Evolutionary conservation across 371 early-diverging fungal species (phyloP).

Genomic region (Mucor racemosus): DNA sequence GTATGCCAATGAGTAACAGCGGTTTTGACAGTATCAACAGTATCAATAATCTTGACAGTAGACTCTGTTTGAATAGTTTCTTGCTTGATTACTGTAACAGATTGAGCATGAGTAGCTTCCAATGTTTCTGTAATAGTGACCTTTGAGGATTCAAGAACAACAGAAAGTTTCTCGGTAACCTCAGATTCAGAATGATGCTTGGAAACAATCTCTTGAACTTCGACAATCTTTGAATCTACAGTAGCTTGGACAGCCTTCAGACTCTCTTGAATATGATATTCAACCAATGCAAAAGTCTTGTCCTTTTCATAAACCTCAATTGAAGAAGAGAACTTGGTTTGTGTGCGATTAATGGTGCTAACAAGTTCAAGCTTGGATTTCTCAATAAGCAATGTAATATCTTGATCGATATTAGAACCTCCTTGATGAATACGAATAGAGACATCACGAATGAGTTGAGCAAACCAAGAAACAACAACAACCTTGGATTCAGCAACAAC

Average conservation of each 20-base stretch:
- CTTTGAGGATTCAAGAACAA: slow-evolving; percentile 27
- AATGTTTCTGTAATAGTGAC: slow-evolving; percentile 16
- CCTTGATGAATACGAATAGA: slow-evolving; percentile 29
- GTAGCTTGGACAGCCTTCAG: slow-evolving; percentile 24
- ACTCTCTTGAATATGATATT: slow-evolving; percentile 23
- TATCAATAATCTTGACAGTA: slow-evolving; percentile 30
- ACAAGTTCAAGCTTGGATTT: slow-evolving; percentile 25
- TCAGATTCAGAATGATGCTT: slow-evolving; percentile 18
- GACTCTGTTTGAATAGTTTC: slow-evolving; percentile 26
- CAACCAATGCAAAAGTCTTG: slow-evolving; percentile 24
- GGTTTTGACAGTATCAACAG: slow-evolving; percentile 35
- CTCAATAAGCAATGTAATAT: slow-evolving; percentile 26
- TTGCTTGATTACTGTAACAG: slow-evolving; percentile 20
- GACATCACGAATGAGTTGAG: slow-evolving; percentile 27
- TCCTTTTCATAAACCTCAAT: slow-evolving; percentile 25
- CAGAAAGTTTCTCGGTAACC: slow-evolving; percentile 24
- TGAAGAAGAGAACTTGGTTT: slow-evolving; percentile 22
- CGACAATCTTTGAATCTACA: slow-evolving; percentile 11
- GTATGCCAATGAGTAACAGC: slow-evolving; percentile 21
- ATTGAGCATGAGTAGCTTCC: slow-evolving; percentile 19
- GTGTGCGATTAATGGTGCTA: slow-evolving; percentile 22
- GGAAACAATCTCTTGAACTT: slow-evolving; percentile 28
- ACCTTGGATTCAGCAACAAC: slow-evolving; percentile 30
- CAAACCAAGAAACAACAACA: slow-evolving; percentile 25
- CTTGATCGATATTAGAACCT: slow-evolving; percentile 23